Base-by-base conservation (phyloP, 139 green algal species). In the Closterium sp. region DNA sequence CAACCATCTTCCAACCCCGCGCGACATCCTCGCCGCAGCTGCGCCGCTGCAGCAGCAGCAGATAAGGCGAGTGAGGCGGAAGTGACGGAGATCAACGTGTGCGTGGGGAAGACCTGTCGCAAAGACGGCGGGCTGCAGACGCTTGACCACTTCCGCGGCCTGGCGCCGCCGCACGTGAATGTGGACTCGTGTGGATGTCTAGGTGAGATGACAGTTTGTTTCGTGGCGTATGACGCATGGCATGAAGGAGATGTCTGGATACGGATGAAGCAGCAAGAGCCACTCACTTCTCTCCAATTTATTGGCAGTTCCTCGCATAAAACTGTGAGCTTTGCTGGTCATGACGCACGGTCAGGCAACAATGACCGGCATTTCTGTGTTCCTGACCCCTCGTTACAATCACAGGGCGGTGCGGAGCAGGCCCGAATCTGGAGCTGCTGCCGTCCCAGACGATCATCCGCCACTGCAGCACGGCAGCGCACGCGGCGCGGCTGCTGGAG, bases 101-200 rank as follows among this genome's bases (percentile, higher is more conserved):
- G 90, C 90, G 93, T 29, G n/a, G 28, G 31, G 87, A 91, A 85
- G 86, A 93, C 88, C 28, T 93, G 90, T 11, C 86, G 90, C n/a
- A 92, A 93, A 22, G 90, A 93, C 24, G 90, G 90, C n/a, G 86
- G 88, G 30, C 22, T 85, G 90, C 86, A 91, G 31, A 89, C 86
- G 24, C 32, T 93, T 2, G 86, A 93, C 28, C 86, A 70, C 86
- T 93, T 93, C 31, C 30, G 86, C 30, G 90, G 87, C n/a, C 86
- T 93, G 28, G 86, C 86, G 28, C 90, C 90, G 30, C 90, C 90
- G 28, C 42, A 91, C 31, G 87, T 93, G 87, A 92, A 89, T 19
- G 90, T 93, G 24, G 90, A 93, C n/a, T 42, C 90, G n/a, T 93
- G 90, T 89, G 90, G 90, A 32, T 93, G 90, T 28, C 87, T 93